phyloP scores from a whole-genome alignment of 2,329 filamentous ascomycete genomes.

The Bipolaris bicolor region DNA sequence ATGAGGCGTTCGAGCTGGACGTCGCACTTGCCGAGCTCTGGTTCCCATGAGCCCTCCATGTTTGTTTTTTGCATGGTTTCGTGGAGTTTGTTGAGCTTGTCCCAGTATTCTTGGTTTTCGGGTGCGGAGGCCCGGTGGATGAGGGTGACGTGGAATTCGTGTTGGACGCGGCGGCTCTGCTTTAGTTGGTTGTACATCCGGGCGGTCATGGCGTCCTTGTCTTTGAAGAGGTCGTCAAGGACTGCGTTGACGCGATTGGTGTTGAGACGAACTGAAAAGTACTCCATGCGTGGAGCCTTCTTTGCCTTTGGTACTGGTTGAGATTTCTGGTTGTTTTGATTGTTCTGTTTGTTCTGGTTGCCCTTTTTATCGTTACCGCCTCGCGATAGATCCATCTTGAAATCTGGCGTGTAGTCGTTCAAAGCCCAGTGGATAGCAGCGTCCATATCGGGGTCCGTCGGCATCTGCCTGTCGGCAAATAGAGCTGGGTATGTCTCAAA shows the following conservation, averaged over 20 bases:
- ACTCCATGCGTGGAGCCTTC: constrained; percentile 63
- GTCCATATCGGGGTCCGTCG: constrained; percentile 76
- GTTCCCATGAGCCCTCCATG: constrained; percentile 52
- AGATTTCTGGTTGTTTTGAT: constrained; percentile 24
- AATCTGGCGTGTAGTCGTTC: constrained; percentile 75
- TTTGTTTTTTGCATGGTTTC: constrained; percentile 33
- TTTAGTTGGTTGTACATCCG: constrained; percentile 78
- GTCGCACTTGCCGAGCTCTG: constrained; percentile 67
- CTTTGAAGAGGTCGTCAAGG: constrained; percentile 73
- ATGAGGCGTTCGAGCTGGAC: constrained; percentile 72
- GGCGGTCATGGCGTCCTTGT: constrained; percentile 60
- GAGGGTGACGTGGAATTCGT: constrained; percentile 91
- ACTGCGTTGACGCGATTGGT: constrained; percentile 59
- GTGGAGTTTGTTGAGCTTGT: constrained; percentile 70
- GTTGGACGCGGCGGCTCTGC: constrained; percentile 75
- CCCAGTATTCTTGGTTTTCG: constrained; percentile 74
- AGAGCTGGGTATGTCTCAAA: constrained; percentile 80
- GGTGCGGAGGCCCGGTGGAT: constrained; percentile 75
- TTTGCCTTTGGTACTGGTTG: constrained; percentile 54
- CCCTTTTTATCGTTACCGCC: constrained; percentile 20
- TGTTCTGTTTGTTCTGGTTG: constrained; percentile 33
- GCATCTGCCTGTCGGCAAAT: constrained; percentile 66
- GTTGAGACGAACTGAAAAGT: constrained; percentile 66
- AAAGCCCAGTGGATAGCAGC: constrained; percentile 77
- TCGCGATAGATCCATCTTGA: constrained; percentile 76